phyloP scores from a whole-genome alignment of 352 stramenopile genomes.

The Halophytophthora batemanensis region DNA sequence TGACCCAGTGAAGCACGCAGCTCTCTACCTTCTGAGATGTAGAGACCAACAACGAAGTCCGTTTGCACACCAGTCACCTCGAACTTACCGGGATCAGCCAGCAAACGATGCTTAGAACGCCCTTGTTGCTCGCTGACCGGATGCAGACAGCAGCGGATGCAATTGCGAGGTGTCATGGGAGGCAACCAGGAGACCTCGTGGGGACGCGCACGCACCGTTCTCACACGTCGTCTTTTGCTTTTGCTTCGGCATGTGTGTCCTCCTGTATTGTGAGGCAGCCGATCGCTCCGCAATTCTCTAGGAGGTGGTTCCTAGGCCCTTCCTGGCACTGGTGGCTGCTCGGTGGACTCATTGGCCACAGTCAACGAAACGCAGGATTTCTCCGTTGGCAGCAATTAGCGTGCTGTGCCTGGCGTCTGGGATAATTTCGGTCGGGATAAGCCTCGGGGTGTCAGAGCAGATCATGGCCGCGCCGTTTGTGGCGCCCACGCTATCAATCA shows the following conservation, averaged over 20 bases:
- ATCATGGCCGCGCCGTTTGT: slow-evolving; percentile 37
- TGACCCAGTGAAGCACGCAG: too few species aligned
- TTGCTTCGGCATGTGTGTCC: too few species aligned
- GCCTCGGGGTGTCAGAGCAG: slow-evolving; percentile 35
- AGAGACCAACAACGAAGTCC: too few species aligned
- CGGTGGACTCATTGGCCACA: not conserved
- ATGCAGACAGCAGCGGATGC: not conserved
- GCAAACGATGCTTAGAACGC: too few species aligned
- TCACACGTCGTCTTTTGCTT: not conserved
- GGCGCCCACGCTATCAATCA: slow-evolving; percentile 39
- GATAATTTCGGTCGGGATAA: slow-evolving; percentile 31
- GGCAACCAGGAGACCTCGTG: not conserved
- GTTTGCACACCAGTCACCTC: too few species aligned
- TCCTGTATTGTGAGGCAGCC: too few species aligned
- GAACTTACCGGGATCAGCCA: too few species aligned
- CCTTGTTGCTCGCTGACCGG: not conserved
- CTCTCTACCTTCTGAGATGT: too few species aligned
- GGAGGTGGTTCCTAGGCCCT: slow-evolving; percentile 22
- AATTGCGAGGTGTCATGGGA: not conserved
- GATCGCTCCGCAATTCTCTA: too few species aligned
- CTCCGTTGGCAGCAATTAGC: slow-evolving; percentile 25
- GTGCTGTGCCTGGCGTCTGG: slow-evolving; percentile 31
- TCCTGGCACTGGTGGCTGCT: slow-evolving; percentile 19
- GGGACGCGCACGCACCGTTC: not conserved
- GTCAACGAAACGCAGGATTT: not conserved